Base-by-base conservation (phyloP, 2,329 filamentous ascomycete genomes). In the Claviceps pusilla region DNA sequence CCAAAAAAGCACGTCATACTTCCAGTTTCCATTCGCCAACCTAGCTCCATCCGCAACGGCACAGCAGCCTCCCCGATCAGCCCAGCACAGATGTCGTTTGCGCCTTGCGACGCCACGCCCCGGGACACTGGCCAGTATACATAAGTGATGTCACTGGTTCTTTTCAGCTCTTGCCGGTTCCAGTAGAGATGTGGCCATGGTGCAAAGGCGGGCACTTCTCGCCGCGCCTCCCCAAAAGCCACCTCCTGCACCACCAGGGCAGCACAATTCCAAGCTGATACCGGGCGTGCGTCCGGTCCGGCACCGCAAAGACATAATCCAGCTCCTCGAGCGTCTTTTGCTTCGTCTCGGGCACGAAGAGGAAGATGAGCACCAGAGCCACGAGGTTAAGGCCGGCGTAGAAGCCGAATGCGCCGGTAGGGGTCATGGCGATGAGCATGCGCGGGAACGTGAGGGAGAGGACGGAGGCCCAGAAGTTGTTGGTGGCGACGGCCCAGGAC, bases 291-390 rank as follows among this genome's bases (percentile, higher is more conserved):
- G 68, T 71, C 53, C 64, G 61, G 56, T 65, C 69, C 19, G 68
- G 67, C 12, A 75, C 68, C 7, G 67, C 66, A 49, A 76, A 77
- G 37, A 76, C 70, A 39, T 72, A 72, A 62, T 76, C 73, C 9
- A 77, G 70, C 54, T 76, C 74, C 56, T 76, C 74, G 0, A 77
- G 66, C 0, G 73, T 76, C 53, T 72, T 69, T 42, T 75, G 72
- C 63, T 76, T 76, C 2, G 74, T 76, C 62, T 76, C 74, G 0
- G 73, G 74, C 0, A 77, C 69, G 51, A 75, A 69, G 33, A 74
- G 66, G 57, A 76, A 75, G 57, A 76, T 76, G 58, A 76, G 66
- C 45, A 68, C 54, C 61, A 75, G 69, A 0, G 73, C 74, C 0
- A 74, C 61, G 0, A 73, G 46, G 57, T 76, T 76, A 39, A 76